phyloP scores from a whole-genome alignment of 1,284 basidiomycete genomes.

The Vanrija humicola region DNA sequence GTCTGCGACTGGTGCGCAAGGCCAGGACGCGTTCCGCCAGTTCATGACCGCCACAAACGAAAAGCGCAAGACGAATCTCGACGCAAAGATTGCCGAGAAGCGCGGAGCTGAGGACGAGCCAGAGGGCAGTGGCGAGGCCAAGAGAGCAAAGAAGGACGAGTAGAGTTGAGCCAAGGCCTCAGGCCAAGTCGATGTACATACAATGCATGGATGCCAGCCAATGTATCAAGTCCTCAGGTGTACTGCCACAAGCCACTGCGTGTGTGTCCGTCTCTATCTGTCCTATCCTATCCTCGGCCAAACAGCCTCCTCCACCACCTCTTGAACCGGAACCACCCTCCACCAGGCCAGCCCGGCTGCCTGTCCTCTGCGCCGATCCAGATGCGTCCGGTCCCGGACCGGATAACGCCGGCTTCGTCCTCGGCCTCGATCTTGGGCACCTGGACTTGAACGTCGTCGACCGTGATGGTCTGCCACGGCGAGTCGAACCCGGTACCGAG shows the following conservation, averaged over 20 bases:
- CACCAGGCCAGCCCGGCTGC: slow-evolving; percentile 29
- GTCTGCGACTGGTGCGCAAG: slow-evolving; percentile 4
- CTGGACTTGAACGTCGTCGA: slow-evolving; percentile 18
- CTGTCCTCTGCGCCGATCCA: slow-evolving; percentile 35
- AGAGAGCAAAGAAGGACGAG: slow-evolving; percentile 7
- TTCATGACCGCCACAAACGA: slow-evolving; percentile 40
- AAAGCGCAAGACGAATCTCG: slow-evolving; percentile 21
- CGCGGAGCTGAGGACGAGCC: slow-evolving; percentile 17
- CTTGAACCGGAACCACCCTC: slow-evolving; percentile 37
- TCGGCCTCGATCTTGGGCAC: slow-evolving; percentile 25
- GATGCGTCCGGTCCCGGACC: slow-evolving; percentile 39
- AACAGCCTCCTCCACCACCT: slow-evolving; percentile 40
- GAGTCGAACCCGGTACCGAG: slow-evolving; percentile 14
- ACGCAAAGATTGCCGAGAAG: slow-evolving; percentile 19
- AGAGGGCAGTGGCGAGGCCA: slow-evolving; percentile 3
- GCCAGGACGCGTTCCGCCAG: slow-evolving; percentile 42
- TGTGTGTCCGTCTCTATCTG: neutral
- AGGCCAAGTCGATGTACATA: neutral
- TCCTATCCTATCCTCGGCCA: slow-evolving; percentile 19
- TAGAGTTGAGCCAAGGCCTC: neutral
- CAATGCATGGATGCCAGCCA: neutral
- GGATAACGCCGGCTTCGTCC: slow-evolving; percentile 31
- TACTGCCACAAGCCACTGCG: neutral
- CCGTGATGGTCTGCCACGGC: slow-evolving; percentile 21
- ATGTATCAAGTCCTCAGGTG: neutral